Base-by-base conservation (phyloP, 1,284 basidiomycete genomes). In the Coriolopsis trogii region DNA sequence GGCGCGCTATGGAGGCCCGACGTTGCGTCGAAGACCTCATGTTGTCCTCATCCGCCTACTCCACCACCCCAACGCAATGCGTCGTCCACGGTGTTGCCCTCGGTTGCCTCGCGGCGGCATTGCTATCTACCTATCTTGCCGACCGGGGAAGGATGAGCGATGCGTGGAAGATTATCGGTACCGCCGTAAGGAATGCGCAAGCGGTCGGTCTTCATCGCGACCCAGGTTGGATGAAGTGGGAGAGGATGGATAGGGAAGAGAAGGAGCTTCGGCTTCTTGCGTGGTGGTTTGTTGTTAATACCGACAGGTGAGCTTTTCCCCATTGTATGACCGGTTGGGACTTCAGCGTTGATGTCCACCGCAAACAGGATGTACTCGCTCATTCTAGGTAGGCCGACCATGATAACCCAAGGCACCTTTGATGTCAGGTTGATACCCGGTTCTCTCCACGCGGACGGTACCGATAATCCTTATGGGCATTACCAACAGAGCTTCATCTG, bases 171-270 rank as follows among this genome's bases (percentile, higher is more conserved):
- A 58, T 82, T 33, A 65, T 74, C 13, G 79, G 79, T 1, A 67
- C 62, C 28, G 74, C 73, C 10, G 63, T 79, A 25, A 68, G 78
- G 23, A 71, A 67, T 41, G 80, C 78, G 5, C 70, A 77, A 58
- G 73, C 78, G 9, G 67, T 78, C n/a, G 79, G 79, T 1, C 68
- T 82, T 63, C 78, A 81, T 60, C 71, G 73, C 18, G 80, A 81
- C 61, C 77, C 78, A 2, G 70, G 68, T 13, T 76, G 76, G 74
- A 62, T 61, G 21, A 70, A 70, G 43, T 80, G 77, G 77, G 74
- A 77, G 52, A 69, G 70, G 52, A 78, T 79, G 73, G 74, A 72
- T 4, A 69, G 71, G 40, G 72, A 78, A 41, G 77, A 81, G 61
- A 70, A 68, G 46, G 58, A 75, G 33, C 59, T 80, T 36, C 70